phyloP scores from a whole-genome alignment of 306 rosid species.

The Cucumis sativus region DNA sequence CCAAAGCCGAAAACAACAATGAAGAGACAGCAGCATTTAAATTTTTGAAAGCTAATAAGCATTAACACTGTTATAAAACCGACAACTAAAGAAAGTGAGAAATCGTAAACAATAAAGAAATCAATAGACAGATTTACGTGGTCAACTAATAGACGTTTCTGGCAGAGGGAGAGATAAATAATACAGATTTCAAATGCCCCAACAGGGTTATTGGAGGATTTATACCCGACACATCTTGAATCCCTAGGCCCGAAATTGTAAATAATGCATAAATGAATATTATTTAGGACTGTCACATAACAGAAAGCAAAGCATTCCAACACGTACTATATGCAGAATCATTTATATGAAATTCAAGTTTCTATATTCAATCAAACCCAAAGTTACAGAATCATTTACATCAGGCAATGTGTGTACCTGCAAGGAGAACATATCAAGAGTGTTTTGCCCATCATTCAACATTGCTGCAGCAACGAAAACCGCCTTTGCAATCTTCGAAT shows the following conservation, averaged over 20 bases:
- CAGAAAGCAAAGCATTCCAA: too few relatives aligned
- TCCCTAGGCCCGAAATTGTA: too few relatives aligned
- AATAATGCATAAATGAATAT: too few relatives aligned
- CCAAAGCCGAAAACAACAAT: neutral
- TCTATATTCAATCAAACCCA: neutral
- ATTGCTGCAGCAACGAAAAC: conserved; percentile 85
- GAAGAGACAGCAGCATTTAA: neutral
- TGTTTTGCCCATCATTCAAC: conserved; percentile 67
- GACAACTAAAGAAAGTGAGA: too few relatives aligned
- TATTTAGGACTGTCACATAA: too few relatives aligned
- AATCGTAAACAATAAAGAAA: too few relatives aligned
- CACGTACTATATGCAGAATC: neutral
- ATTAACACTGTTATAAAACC: neutral
- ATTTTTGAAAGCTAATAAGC: neutral
- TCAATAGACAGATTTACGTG: too few relatives aligned
- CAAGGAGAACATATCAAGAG: conserved; percentile 77
- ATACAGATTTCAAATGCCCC: too few relatives aligned
- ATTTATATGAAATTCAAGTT: neutral
- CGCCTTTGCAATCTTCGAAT: conserved; percentile 70
- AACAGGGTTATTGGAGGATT: too few relatives aligned
- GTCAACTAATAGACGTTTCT: too few relatives aligned
- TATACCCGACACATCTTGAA: too few relatives aligned
- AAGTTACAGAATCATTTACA: neutral
- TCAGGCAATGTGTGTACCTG: conserved; percentile 38
- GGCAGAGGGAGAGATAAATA: too few relatives aligned